Evolutionary conservation across 306 rosid species (phyloP), one percentile per base, ranked within the genome.

Genomic region (Medicago ruthenica): DNA sequence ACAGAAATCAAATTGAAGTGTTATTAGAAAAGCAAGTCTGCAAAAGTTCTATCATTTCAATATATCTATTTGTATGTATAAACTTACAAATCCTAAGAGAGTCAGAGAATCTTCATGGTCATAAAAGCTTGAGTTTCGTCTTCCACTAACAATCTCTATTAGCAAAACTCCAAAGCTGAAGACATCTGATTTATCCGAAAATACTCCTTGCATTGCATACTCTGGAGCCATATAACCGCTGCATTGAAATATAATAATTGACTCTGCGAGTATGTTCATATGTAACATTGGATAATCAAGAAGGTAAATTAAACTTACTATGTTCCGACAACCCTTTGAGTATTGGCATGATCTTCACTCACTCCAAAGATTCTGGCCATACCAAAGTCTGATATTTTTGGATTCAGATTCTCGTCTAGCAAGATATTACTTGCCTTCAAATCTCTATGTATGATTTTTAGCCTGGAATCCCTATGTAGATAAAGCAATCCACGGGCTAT

Each of bases 301-400:
- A 11, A 8, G 37, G 67, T 4, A 10, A 3, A 27, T 27, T 3
- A 27, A 1, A 51, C 83, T 74, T 74, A 74, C 78, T 74, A 83
- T 1, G 86, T 82, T 17, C 84, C 80, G 13, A 69, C 84, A 24
- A 81, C 5, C 4, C 77, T 81, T 8, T 16, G 14, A 0, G 84
- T 81, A 8, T 76, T 75, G 20, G 77, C 84, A 0, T 75, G 73
- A 31, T 76, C 74, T 41, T 81, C 85, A 20, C 8, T 55, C 3
- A 73, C 85, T 61, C 77, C 77, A 70, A 81, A 76, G n/a, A 81
- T 76, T 81, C 20, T 81, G 0, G 81, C 85, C 85, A 81, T 70
- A 60, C 80, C 84, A 67, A 80, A 80, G 50, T 80, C 76, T 6
- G 80, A 80, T 74, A 80, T 80, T 60, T 80, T 80, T 48, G 71